Evolutionary conservation across 148 eudicot species (phyloP), one percentile per base, ranked within the genome.

Genomic region (Rhododendron simsii): DNA sequence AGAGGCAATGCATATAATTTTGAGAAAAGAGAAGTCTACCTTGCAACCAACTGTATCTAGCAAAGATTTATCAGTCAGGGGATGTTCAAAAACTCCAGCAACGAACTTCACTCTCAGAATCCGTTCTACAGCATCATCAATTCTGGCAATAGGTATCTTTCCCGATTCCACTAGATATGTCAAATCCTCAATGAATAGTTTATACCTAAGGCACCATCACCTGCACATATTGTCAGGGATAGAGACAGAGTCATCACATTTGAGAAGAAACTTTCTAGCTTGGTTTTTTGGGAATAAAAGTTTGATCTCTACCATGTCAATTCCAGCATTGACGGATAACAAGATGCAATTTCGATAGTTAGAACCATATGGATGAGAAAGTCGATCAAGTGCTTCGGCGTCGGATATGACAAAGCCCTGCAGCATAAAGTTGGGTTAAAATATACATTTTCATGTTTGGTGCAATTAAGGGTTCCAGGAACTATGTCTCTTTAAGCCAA

Each of bases 371-470:
- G 98, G 98, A 84, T 85, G 55, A 80, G 87, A 91, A 20, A 97
- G 93, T 84, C 93, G 87, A 89, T 97, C 99, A 85, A 97, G 91
- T 82, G 93, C 99, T 91, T 95, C 95, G 89, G 98, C 95, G 78
- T 97, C 99, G 23, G 98, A 89, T 74, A 97, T 94, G 35, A 97
- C 89, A 89, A 95, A 90, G 28, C 99, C 99, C 99, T 97, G 95
- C 82, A 86, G 76, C 84, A 88, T 33, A 69, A 55, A 16, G 20
- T 80, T 26, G 53, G 73, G 8, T n/a, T 76, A 26, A 84, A 26
- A 84, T 76, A 13, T 6, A 33, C n/a, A 18, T 10, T 50, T 73
- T 35, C 15, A 78, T 20, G 16, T 11, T 18, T 20, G 53, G 74
- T 71, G 45, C 80, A 73, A 21, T 45, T 84, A 4, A 6, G 21